Evolutionary conservation across 148 eudicot genomes (phyloP).

Genomic region (Camellia sinensis): DNA sequence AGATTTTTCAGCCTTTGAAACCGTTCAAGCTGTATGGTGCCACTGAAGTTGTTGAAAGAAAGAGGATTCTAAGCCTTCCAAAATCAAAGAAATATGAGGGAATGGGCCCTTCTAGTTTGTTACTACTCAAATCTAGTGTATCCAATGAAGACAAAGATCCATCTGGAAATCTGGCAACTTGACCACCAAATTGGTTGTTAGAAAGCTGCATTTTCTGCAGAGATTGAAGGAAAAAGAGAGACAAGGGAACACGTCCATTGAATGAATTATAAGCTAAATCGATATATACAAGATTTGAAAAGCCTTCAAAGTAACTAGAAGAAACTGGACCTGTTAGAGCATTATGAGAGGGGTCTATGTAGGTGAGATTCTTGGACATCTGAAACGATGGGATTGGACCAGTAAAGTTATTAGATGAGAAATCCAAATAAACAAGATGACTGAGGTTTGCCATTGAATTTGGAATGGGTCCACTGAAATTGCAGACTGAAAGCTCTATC

Average conservation of each 20-base stretch:
- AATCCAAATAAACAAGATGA: constrained; percentile 31
- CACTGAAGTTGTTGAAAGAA: constrained; percentile 33
- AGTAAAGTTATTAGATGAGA: constrained; percentile 24
- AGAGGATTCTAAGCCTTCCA: constrained; percentile 16
- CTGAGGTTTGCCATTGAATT: constrained; percentile 26
- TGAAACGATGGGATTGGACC: constrained; percentile 35
- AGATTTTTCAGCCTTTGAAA: constrained; percentile 25
- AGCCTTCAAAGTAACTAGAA: constrained; percentile 32
- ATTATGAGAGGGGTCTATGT: constrained; percentile 41
- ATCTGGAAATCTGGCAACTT: constrained; percentile 10
- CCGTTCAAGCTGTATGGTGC: constrained; percentile 20
- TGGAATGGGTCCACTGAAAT: constrained; percentile 38
- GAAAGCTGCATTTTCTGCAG: constrained; percentile 27
- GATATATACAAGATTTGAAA: constrained; percentile 26
- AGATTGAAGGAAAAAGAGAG: constrained; percentile 31
- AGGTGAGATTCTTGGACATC: constrained; percentile 29
- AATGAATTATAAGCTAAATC: constrained; percentile 37
- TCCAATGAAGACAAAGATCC: constrained; percentile 21
- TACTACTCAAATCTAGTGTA: constrained; percentile 43
- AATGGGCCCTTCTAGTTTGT: constrained; percentile 28
- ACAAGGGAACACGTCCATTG: constrained; percentile 41
- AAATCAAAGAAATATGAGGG: constrained; percentile 29
- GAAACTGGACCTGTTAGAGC: constrained; percentile 34
- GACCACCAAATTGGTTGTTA: constrained; percentile 31
- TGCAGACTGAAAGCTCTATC: constrained; percentile 27